A percentile compares a stretch with the other conserved stretches of the same genome.
Conservation (phyloP, 2,329 filamentous ascomycete genomes). For the Saccharata proteae region DNA sequence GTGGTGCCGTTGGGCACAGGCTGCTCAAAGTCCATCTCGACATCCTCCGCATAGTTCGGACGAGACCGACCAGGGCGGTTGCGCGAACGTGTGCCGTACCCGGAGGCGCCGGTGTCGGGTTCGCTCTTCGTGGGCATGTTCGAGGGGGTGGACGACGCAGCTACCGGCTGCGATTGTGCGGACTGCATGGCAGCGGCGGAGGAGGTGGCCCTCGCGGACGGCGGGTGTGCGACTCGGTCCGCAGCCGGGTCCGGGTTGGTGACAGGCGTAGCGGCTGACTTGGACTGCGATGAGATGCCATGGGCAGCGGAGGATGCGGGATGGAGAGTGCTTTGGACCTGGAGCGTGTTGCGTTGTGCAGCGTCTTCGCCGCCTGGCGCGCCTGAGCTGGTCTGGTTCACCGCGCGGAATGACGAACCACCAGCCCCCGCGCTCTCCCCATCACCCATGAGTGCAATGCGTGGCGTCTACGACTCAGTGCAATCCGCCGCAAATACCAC, state of each 20-base stretch:
- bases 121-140: slow-evolving; percentile 21
- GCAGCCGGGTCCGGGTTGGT: slow-evolving; percentile 18
- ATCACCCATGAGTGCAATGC: slow-evolving; percentile 20
- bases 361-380: slow-evolving; percentile 18
- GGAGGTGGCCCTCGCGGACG: slow-evolving; percentile 12
- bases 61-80: slow-evolving; percentile 71
- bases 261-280: slow-evolving; percentile 18
- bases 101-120: slow-evolving; percentile 35
- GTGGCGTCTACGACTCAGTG: no score
- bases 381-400: slow-evolving; percentile 18
- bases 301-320: slow-evolving; percentile 18
- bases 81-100: slow-evolving; percentile 87
- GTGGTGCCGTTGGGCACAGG: slow-evolving; percentile 48
- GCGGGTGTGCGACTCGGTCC: slow-evolving; percentile 7
- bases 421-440: slow-evolving; percentile 24
- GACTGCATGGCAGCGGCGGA: slow-evolving; percentile 16
- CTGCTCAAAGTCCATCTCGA: slow-evolving; percentile 78
- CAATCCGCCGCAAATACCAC: slow-evolving; percentile 4
- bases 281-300: slow-evolving; percentile 1
- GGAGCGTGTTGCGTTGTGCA: slow-evolving; percentile 16
- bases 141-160: slow-evolving; percentile 15
- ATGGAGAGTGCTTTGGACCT: slow-evolving; percentile 11
- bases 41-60: slow-evolving; percentile 91
- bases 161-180: slow-evolving; percentile 19
- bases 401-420: slow-evolving; percentile 18